Conservation (phyloP, 2,329 filamentous ascomycete species). For the Mycosphaerelloides madeirae region DNA sequence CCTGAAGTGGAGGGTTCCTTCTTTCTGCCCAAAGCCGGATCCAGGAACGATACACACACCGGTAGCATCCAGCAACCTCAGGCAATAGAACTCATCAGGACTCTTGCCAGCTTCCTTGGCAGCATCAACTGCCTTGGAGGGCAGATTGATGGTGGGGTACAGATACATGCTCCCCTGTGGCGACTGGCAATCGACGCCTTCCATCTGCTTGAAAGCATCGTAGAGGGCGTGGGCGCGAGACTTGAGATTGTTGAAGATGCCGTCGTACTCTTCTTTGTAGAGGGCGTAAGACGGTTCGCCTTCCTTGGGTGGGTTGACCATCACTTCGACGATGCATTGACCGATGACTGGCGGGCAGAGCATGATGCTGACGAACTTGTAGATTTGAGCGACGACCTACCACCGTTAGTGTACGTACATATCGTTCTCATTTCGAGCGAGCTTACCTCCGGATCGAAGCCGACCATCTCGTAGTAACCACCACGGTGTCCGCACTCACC, state of each 20-base stretch:
- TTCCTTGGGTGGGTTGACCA: constrained; percentile 87
- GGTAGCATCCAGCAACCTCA: constrained; percentile 84
- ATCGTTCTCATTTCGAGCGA: neutral
- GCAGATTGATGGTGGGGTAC: constrained; percentile 86
- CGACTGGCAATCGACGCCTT: constrained; percentile 83
- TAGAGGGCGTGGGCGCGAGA: constrained; percentile 80
- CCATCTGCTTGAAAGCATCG: constrained; percentile 88
- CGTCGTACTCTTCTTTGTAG: constrained; percentile 79
- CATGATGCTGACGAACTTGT: constrained; percentile 97
- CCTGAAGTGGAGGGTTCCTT: neutral
- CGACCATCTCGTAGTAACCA: constrained; percentile 93
- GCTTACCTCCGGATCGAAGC: constrained; percentile 59
- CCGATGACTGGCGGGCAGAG: constrained; percentile 93
- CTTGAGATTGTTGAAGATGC: constrained; percentile 72
- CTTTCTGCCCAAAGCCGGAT: constrained; percentile 84
- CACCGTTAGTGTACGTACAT: constrained; percentile 24
- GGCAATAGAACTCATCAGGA: constrained; percentile 90
- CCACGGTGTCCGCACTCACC: constrained; percentile 97
- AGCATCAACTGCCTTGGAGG: constrained; percentile 69
- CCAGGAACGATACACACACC: constrained; percentile 93
- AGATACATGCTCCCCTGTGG: constrained; percentile 98
- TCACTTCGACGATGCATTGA: constrained; percentile 93
- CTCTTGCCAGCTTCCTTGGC: constrained; percentile 67
- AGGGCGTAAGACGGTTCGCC: constrained; percentile 80
- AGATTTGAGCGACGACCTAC: constrained; percentile 85